Conservation (phyloP, 768 basidiomycete species). For the Lactarius deliciosus region DNA sequence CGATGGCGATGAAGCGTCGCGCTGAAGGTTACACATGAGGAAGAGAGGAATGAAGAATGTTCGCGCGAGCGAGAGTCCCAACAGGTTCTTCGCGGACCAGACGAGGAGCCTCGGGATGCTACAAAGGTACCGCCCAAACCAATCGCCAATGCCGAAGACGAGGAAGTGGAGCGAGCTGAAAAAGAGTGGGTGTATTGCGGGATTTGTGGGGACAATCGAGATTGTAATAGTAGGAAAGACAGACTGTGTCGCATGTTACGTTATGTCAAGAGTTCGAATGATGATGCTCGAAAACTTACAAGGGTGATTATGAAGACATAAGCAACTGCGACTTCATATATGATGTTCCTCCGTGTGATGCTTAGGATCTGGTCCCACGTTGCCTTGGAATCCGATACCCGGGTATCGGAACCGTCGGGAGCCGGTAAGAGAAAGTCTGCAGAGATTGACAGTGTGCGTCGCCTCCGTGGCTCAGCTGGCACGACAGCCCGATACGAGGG, state of each 20-base stretch:
- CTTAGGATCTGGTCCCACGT: slow-evolving; percentile 43
- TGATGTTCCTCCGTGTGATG: slow-evolving; percentile 61
- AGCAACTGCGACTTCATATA: slow-evolving; percentile 69
- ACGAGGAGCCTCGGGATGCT: slow-evolving; percentile 62
- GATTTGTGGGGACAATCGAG: slow-evolving; percentile 66
- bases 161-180: slow-evolving; percentile 81
- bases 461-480: slow-evolving; percentile 38
- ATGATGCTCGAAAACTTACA: slow-evolving; percentile 44
- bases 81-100: slow-evolving; percentile 65
- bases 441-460: slow-evolving; percentile 33
- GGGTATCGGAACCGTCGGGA: slow-evolving; percentile 33
- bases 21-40: slow-evolving; percentile 84
- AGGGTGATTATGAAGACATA: slow-evolving; percentile 80
- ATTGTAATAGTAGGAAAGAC: slow-evolving; percentile 87
- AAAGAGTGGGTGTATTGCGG: slow-evolving; percentile 70
- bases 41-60: slow-evolving; percentile 84
- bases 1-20: slow-evolving; percentile 35
- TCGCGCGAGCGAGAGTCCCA: slow-evolving; percentile 63
- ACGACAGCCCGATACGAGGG: slow-evolving; percentile 58
- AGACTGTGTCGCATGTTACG: slow-evolving; percentile 48
- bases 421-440: slow-evolving; percentile 41
- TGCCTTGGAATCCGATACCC: slow-evolving; percentile 38
- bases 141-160: slow-evolving; percentile 71
- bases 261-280: slow-evolving; percentile 1
- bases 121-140: slow-evolving; percentile 66